Base-by-base conservation (phyloP, 2,329 filamentous ascomycete genomes). In the Xylariales sp. region DNA sequence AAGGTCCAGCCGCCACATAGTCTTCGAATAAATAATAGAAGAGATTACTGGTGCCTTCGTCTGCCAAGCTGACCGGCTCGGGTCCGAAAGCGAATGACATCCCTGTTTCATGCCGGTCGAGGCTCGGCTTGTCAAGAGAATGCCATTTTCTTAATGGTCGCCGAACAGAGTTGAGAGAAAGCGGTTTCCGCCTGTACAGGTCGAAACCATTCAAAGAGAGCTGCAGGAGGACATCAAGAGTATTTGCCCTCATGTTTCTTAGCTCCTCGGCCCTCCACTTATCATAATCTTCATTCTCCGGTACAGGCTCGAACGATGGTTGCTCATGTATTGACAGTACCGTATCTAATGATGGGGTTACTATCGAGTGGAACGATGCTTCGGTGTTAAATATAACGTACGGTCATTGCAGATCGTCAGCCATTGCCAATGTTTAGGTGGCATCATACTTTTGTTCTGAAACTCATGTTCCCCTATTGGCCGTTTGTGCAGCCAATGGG, bases 21-120 rank as follows among this genome's bases (percentile, higher is more conserved):
- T 90, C 89, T 73, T 91, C 89, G 72, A 91, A 91, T 0, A 91
- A 79, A 72, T 90, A 90, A 75, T 90, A 91, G 78, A 90, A 90
- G 2, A 90, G 79, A 23, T 89, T 81, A 23, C 87, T 88, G 0
- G 88, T 84, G 1, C 84, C 84, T 71, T 90, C 88, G 2, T 76
- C 70, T 2, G 78, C 79, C 5, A 76, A 18, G 56, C 66, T 72
- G 7, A 69, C 68, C 23, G 59, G 55, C 55, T 68, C 71, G 14
- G 59, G 63, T 14, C 53, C 61, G 32, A 41, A 67, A 23, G 66
- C 64, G 41, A 72, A 64, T 1, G 73, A 69, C 65, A 73, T 66
- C 9, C 68, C 72, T 12, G 75, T 73, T 28, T 71, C 68, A 39
- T 70, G 64, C 69, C 72, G 69, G 46, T 57, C 50, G 55, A 73